A percentile compares a stretch with the other conserved stretches of the same genome.
These are phyloP conservation scores for Lachnellula occidentalis DNA, from an alignment of 2,329 filamentous ascomycete genomes.

Conservation along the genomic window DNA sequence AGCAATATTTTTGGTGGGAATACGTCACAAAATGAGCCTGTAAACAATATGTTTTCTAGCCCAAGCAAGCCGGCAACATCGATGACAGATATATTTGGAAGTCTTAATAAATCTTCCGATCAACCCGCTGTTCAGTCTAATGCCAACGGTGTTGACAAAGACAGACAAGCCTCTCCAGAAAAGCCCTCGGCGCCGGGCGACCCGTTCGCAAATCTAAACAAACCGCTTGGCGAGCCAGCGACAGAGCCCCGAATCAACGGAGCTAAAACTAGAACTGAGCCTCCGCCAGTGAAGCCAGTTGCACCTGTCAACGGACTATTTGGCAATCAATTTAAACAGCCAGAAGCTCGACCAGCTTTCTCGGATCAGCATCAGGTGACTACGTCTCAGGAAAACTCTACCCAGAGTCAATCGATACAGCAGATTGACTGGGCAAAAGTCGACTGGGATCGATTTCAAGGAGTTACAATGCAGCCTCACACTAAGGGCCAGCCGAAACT, in stretches of 20 bases:
- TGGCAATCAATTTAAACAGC: background rate
- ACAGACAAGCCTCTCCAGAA: constrained; percentile 1
- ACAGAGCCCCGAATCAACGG: constrained; percentile 13
- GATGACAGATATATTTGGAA: constrained; percentile 5
- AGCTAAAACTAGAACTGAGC: background rate
- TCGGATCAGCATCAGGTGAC: background rate
- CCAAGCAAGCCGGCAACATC: constrained; percentile 1
- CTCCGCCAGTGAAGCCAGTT: background rate
- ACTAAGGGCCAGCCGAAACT: background rate
- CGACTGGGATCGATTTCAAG: background rate
- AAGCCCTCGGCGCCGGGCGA: constrained; percentile 2
- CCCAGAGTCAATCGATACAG: background rate
- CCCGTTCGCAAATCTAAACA: constrained; percentile 19
- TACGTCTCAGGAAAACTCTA: background rate
- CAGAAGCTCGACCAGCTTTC: background rate
- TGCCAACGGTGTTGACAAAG: background rate
- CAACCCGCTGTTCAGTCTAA: background rate
- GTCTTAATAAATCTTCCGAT: constrained; percentile 6
- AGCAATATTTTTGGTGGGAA: constrained; percentile 9
- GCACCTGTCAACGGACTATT: background rate
- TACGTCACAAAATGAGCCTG: constrained; percentile 1
- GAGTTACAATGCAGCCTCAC: background rate
- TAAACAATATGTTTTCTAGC: constrained; percentile 10
- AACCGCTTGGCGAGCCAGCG: constrained; percentile 15
- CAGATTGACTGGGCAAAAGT: background rate